Evolutionary conservation across 2,329 filamentous ascomycete genomes (phyloP).

Genomic region (Colletotrichum karsti): DNA sequence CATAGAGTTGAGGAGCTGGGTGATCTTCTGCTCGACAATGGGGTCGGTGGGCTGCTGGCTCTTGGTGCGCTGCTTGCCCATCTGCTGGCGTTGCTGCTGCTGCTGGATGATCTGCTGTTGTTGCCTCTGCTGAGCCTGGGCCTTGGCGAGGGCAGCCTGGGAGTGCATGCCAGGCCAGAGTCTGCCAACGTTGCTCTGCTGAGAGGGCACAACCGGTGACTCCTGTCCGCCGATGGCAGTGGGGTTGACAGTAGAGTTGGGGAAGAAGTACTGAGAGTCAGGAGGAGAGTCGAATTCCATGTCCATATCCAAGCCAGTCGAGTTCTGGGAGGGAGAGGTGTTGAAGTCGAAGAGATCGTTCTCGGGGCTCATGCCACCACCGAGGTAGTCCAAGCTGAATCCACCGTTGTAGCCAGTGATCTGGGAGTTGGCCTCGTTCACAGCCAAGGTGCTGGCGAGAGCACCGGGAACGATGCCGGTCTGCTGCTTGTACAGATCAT

Average conservation of each 20-base stretch:
- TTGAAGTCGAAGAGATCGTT: constrained; percentile 79
- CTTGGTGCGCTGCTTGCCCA: constrained; percentile 59
- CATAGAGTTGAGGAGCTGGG: constrained; percentile 92
- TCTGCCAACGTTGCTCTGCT: constrained; percentile 70
- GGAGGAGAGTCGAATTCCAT: constrained; percentile 60
- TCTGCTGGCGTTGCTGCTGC: constrained; percentile 55
- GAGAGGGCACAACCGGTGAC: constrained; percentile 52
- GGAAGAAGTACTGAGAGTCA: constrained; percentile 73
- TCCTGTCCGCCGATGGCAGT: constrained; percentile 74
- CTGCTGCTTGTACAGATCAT: constrained; percentile 94
- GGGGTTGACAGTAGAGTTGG: constrained; percentile 70
- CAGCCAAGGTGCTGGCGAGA: constrained; percentile 79
- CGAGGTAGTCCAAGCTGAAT: constrained; percentile 58
- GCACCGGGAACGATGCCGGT: constrained; percentile 91
- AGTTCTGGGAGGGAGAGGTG: constrained; percentile 69
- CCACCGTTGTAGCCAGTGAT: constrained; percentile 62
- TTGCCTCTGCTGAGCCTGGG: constrained; percentile 72
- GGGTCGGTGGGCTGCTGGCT: constrained; percentile 67
- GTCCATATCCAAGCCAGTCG: constrained; percentile 72
- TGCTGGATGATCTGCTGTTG: constrained; percentile 61
- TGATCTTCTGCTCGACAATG: constrained; percentile 90
- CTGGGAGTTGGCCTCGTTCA: constrained; percentile 69
- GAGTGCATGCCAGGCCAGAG: constrained; percentile 96
- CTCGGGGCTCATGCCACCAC: constrained; percentile 64
- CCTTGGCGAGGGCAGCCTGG: constrained; percentile 83